Evolutionary conservation across 2,329 filamentous ascomycete species (phyloP).

Genomic region (Acarospora socialis): DNA sequence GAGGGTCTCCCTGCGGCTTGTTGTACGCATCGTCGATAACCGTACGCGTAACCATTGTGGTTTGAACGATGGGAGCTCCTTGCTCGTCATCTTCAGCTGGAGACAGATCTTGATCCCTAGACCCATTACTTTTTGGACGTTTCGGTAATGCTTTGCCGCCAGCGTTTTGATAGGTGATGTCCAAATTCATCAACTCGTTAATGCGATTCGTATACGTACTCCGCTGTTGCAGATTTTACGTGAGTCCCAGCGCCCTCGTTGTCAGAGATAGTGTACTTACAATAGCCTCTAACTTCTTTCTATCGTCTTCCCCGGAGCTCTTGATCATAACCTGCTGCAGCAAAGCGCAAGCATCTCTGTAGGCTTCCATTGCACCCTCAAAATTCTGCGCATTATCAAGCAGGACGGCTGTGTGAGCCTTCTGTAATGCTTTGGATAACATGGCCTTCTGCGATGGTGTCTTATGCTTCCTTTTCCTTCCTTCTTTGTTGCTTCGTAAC

Average conservation of each 20-base stretch:
- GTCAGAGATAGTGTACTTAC: slow-evolving; percentile 39
- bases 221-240: slow-evolving; percentile 38
- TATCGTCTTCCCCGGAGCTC: slow-evolving; percentile 74
- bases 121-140: slow-evolving; percentile 49
- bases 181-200: slow-evolving; percentile 66
- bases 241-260: background rate
- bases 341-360: slow-evolving; percentile 77
- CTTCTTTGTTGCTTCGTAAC: slow-evolving; percentile 15
- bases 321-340: slow-evolving; percentile 76
- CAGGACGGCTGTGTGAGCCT: slow-evolving; percentile 89
- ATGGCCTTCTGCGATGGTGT: slow-evolving; percentile 78
- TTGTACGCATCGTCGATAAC: slow-evolving; percentile 27
- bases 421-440: slow-evolving; percentile 88
- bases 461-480: slow-evolving; percentile 23
- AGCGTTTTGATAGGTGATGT: slow-evolving; percentile 30
- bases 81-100: slow-evolving; percentile 23
- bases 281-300: slow-evolving; percentile 82
- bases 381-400: slow-evolving; percentile 95
- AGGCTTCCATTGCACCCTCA: slow-evolving; percentile 78
- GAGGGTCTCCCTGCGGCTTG: slow-evolving; percentile 31
- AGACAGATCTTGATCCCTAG: slow-evolving; percentile 29
- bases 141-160: slow-evolving; percentile 66
- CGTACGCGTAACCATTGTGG: slow-evolving; percentile 39
- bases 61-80: slow-evolving; percentile 34
- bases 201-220: slow-evolving; percentile 85